These are phyloP conservation scores for Cyclotella sp. DNA, from an alignment of 108 stramenopile genomes.

Conservation along the genomic window DNA sequence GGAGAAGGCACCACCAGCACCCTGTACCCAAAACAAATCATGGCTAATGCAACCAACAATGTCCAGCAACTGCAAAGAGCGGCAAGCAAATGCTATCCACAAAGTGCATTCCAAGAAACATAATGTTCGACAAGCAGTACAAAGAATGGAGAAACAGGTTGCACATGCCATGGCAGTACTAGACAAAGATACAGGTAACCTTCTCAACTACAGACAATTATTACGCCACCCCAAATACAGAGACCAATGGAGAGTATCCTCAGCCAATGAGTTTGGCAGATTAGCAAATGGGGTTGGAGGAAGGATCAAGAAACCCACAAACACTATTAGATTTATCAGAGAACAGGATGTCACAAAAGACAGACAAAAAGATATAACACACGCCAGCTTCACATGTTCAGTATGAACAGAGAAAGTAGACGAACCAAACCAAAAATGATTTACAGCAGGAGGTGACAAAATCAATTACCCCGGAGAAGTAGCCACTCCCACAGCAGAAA, in stretches of 20 bases:
- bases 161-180: constrained; percentile 28
- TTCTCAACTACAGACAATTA: constrained; percentile 23
- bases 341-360: constrained; percentile 16
- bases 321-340: constrained; percentile 50
- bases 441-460: too few relatives aligned
- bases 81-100: background rate
- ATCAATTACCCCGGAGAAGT: too few relatives aligned
- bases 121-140: too few relatives aligned
- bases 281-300: constrained; percentile 14
- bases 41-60: too few relatives aligned
- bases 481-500: constrained; percentile 50
- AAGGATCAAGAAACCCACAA: constrained; percentile 20
- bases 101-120: too few relatives aligned
- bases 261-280: constrained; percentile 29
- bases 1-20: too few relatives aligned
- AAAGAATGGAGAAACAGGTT: constrained; percentile 11
- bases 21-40: too few relatives aligned
- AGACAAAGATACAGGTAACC: constrained; percentile 34
- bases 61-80: background rate
- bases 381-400: constrained; percentile 31
- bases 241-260: background rate
- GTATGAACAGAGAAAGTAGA: constrained; percentile 48
- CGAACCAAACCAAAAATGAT: constrained; percentile 38
- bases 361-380: constrained; percentile 28
- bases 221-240: background rate